Evolutionary conservation across 768 basidiomycete species (phyloP).

Genomic region (Lentinus tigrinus): DNA sequence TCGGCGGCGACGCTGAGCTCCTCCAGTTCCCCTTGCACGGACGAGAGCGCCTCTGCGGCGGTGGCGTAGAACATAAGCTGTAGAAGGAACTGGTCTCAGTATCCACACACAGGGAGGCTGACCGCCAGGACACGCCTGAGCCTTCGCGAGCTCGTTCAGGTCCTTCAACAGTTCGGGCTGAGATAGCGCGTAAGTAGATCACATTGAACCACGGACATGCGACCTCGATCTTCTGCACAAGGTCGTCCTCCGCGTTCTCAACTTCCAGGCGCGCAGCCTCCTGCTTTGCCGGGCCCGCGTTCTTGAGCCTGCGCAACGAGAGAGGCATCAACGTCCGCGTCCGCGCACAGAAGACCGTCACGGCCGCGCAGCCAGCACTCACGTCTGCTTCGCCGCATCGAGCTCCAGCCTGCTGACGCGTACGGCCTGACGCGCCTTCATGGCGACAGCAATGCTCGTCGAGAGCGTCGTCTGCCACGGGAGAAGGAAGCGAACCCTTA

Average conservation of each 20-base stretch:
- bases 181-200: neutral
- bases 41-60: constrained; percentile 79
- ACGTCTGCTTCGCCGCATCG: constrained; percentile 89
- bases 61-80: constrained; percentile 71
- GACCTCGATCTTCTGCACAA: constrained; percentile 97
- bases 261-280: constrained; percentile 92
- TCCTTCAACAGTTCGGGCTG: constrained; percentile 97
- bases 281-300: constrained; percentile 68
- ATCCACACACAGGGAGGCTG: constrained; percentile 35
- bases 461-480: constrained; percentile 89
- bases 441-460: constrained; percentile 83
- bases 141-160: constrained; percentile 87
- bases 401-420: constrained; percentile 79
- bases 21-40: constrained; percentile 88
- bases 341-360: neutral
- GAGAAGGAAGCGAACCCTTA: constrained; percentile 67
- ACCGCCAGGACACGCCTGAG: constrained; percentile 53
- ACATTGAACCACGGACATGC: constrained; percentile 40
- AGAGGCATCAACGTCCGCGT: neutral
- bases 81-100: neutral
- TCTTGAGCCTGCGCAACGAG: constrained; percentile 63
- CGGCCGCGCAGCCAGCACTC: constrained; percentile 26
- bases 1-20: constrained; percentile 92
- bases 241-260: constrained; percentile 92
- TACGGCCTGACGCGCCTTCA: constrained; percentile 89